Base-by-base conservation (phyloP, 2,329 filamentous ascomycete species). In the Paraphaeosphaeria sporulosa region DNA sequence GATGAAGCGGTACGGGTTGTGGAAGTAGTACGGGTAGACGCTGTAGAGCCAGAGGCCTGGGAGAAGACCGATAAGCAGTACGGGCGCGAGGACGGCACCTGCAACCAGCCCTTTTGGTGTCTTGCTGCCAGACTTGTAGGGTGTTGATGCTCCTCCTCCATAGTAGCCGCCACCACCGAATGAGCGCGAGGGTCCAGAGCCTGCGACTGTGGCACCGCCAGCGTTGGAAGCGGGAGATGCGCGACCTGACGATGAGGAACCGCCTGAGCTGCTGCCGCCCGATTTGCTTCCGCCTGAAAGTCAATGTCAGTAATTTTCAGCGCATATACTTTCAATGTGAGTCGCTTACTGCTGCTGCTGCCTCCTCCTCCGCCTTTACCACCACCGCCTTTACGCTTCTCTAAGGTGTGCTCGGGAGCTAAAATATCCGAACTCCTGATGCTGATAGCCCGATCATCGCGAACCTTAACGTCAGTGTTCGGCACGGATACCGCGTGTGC, bases 91-190 rank as follows among this genome's bases (percentile, higher is more conserved):
- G 23, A 87, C 74, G 0, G 64, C 66, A 8, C 67, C 71, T 50
- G 87, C 75, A 17, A 87, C 74, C 40, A 90, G 83, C 3, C 84
- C 83, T 3, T 81, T 75, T 0, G 82, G 83, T 1, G 82, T 82
- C 13, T 58, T 60, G 0, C 42, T n/a, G 7, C 89, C 89, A 2
- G 90, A 65, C 2, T 68, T 62, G 77, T 91, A 94, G 1, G 91
- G 90, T 0, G 74, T 71, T 2, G 79, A 61, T 0, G 87, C 84
- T 25, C 76, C 76, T 51, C 91, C 91, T 40, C 85, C 85, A 71
- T 93, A 93, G 75, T 84, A 91, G 54, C 73, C 69, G 8, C 89
- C 88, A 40, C 87, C 87, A 47, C 87, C 89, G 69, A 85, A 92
- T 0, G 71, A 62, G 3, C 86, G 87, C 17, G 79, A 68, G 0